These are phyloP conservation scores for Nicotiana undulata DNA, from an alignment of 257 asterid genomes.

Conservation along the genomic window DNA sequence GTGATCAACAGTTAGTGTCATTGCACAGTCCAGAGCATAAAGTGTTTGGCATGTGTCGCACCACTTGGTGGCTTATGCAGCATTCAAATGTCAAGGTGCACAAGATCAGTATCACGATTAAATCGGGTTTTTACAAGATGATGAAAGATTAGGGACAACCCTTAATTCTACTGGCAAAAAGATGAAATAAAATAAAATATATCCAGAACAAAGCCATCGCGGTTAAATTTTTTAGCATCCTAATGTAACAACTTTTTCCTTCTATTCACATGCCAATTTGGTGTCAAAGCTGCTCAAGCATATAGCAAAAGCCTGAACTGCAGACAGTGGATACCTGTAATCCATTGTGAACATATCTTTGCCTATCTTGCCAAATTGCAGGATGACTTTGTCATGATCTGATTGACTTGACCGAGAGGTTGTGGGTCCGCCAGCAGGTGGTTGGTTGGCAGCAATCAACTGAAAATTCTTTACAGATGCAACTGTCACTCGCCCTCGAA, in stretches of 20 bases:
- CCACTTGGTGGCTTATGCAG: not conserved
- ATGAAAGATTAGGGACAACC: not conserved
- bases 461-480: slow-evolving; percentile 67
- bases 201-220: not conserved
- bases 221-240: not conserved
- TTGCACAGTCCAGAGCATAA: not conserved
- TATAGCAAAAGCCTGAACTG: slow-evolving; percentile 67
- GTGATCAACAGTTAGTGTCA: too few species aligned
- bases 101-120: not conserved
- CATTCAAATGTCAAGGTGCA: not conserved
- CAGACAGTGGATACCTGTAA: slow-evolving; percentile 59
- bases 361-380: slow-evolving; percentile 67
- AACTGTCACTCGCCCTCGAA: slow-evolving; percentile 61
- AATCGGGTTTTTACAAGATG: not conserved
- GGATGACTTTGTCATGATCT: slow-evolving; percentile 50
- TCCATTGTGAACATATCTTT: slow-evolving; percentile 72
- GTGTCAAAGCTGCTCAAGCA: slow-evolving; percentile 80
- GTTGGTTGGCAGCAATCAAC: slow-evolving; percentile 43
- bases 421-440: slow-evolving; percentile 17
- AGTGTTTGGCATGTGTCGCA: not conserved
- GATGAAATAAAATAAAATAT: not conserved
- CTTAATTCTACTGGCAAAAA: not conserved
- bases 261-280: slow-evolving; percentile 66
- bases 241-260: not conserved
- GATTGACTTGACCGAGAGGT: slow-evolving; percentile 29